Conservation (phyloP, 371 early-diverging fungal species). For the Hamiltosporidium tvaerminnensis region DNA sequence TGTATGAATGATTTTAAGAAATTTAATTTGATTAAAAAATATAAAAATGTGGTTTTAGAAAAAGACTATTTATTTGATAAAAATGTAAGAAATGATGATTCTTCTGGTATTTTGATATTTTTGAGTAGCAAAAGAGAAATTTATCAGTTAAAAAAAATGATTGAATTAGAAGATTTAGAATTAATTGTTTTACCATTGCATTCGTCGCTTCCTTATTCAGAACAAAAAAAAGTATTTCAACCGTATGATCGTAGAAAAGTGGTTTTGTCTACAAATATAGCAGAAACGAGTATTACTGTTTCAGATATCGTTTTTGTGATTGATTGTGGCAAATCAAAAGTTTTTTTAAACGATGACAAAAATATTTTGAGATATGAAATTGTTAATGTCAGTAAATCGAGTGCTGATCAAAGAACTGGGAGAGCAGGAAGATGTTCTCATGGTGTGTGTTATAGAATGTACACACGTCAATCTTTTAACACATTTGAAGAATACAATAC, state of each 20-base stretch:
- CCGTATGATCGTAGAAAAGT: constrained; percentile 21
- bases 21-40: too few species aligned
- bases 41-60: too few species aligned
- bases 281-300: constrained; percentile 93
- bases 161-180: constrained; percentile 39
- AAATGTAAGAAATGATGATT: neutral
- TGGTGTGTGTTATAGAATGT: constrained; percentile 55
- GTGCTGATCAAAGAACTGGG: constrained; percentile 52
- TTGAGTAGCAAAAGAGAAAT: constrained; percentile 55
- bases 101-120: constrained; percentile 46
- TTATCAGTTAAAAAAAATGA: constrained; percentile 23
- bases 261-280: constrained; percentile 70
- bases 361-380: constrained; percentile 34
- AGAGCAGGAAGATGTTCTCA: constrained; percentile 49
- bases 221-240: constrained; percentile 40
- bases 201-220: constrained; percentile 48
- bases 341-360: constrained; percentile 38
- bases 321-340: constrained; percentile 82
- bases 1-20: too few species aligned
- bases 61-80: neutral
- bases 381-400: constrained; percentile 47
- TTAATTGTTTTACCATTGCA: constrained; percentile 43
- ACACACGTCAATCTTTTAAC: constrained; percentile 30
- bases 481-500: constrained; percentile 65
- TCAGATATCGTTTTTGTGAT: constrained; percentile 82